Percentiles rank a stretch among this genome's conserved stretches.
Evolutionary conservation across 371 early-diverging fungal genomes (phyloP).

Genomic region (Rhizopus sp.): DNA sequence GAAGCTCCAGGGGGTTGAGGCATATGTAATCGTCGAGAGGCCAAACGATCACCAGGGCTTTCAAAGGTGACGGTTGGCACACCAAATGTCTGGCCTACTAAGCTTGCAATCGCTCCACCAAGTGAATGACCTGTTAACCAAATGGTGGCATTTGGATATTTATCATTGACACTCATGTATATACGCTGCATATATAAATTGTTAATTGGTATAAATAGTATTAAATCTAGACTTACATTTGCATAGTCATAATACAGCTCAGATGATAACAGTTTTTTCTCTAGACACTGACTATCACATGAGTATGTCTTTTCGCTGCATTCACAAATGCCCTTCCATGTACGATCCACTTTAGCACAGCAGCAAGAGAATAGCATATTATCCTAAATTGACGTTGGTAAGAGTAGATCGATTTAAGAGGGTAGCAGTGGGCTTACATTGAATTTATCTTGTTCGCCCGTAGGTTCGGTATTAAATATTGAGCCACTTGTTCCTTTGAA

Average conservation of each 20-base stretch:
- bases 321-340: conserved; percentile 86
- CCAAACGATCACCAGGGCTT: conserved; percentile 84
- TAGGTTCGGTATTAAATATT: conserved; percentile 76
- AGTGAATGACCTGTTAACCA: conserved; percentile 95
- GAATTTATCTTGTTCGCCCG: conserved; percentile 78
- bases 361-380: conserved; percentile 69
- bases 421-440: conserved; percentile 56
- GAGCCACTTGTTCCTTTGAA: conserved; percentile 92
- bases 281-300: conserved; percentile 71
- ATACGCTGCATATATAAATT: conserved; percentile 26
- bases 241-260: conserved; percentile 86
- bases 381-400: no score
- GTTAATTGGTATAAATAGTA: not conserved
- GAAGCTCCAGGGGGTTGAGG: conserved; percentile 56
- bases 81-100: conserved; percentile 86
- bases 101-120: conserved; percentile 83
- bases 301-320: conserved; percentile 64
- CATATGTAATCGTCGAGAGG: conserved; percentile 81
- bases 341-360: conserved; percentile 88
- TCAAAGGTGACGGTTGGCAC: conserved; percentile 89
- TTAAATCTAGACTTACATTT: conserved; percentile 46
- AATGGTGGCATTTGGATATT: conserved; percentile 72
- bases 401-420: no score
- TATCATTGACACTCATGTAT: conserved; percentile 51
- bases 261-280: conserved; percentile 54